Percentiles rank a stretch among this genome's conserved stretches.
These are phyloP conservation scores for Stipa capillata DNA, from an alignment of 176 grass and related monocot genomes.

Conservation along the genomic window DNA sequence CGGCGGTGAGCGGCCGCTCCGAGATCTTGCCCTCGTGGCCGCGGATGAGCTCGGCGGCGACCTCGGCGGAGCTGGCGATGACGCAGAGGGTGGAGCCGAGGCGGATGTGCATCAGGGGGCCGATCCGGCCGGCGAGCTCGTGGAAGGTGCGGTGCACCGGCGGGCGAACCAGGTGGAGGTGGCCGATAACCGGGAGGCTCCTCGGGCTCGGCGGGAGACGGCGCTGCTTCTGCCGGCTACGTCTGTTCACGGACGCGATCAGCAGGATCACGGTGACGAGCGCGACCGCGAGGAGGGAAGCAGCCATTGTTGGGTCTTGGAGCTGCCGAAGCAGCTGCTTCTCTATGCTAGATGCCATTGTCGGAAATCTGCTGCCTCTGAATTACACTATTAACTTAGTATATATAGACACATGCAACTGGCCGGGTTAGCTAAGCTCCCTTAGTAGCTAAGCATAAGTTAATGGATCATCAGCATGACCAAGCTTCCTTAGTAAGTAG, in stretches of 20 bases:
- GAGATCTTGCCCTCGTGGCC: constrained; percentile 46
- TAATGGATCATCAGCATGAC: too few species aligned
- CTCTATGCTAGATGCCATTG: not conserved
- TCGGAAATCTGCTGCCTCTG: not conserved
- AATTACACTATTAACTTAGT: not conserved
- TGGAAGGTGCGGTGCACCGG: constrained; percentile 51
- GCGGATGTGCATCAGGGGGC: constrained; percentile 41
- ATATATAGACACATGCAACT: too few species aligned
- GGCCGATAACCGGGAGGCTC: constrained; percentile 56
- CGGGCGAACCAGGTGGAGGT: constrained; percentile 60
- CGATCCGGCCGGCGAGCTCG: constrained; percentile 18
- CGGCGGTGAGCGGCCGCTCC: constrained; percentile 46
- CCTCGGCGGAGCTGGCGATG: constrained; percentile 30
- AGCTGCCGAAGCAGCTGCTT: not conserved
- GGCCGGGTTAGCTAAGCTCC: too few species aligned
- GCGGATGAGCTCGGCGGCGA: constrained; percentile 36
- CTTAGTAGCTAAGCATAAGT: too few species aligned
- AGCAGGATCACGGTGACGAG: not conserved
- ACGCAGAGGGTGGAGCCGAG: constrained; percentile 48
- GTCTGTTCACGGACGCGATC: too few species aligned
- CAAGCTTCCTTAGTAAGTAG: too few species aligned
- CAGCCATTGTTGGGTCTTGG: not conserved
- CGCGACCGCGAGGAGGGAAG: not conserved
- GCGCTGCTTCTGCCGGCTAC: not conserved
- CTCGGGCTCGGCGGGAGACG: constrained; percentile 39